Evolutionary conservation across 2,329 filamentous ascomycete species (phyloP).

Genomic region (Fusarium clavum): DNA sequence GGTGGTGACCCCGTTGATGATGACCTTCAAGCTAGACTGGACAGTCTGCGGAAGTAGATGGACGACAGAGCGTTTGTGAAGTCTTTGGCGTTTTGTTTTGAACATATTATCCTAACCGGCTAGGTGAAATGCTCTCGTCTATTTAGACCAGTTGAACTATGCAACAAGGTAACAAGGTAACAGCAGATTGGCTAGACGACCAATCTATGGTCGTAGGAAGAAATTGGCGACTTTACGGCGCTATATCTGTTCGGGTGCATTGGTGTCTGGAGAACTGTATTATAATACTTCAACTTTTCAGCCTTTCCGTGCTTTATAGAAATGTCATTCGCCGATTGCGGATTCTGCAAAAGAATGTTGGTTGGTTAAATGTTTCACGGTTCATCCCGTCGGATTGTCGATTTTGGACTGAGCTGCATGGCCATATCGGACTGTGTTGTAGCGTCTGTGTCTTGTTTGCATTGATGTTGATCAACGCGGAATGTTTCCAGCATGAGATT

Average conservation of each 20-base stretch:
- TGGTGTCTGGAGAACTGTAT: conserved; percentile 44
- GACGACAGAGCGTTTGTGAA: neutral
- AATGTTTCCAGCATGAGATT: neutral
- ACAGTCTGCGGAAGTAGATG: conserved; percentile 77
- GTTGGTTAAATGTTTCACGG: neutral
- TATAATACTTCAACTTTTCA: conserved; percentile 36
- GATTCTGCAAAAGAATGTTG: neutral
- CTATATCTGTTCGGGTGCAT: conserved; percentile 41
- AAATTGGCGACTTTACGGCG: conserved; percentile 18
- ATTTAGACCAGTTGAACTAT: neutral
- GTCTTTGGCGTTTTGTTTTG: neutral
- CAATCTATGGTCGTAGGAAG: neutral
- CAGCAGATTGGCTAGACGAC: neutral
- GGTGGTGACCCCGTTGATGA: conserved; percentile 80
- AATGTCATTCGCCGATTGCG: conserved; percentile 6
- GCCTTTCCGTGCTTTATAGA: conserved; percentile 35
- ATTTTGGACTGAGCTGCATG: neutral
- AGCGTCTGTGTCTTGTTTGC: neutral
- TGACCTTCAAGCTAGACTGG: conserved; percentile 91
- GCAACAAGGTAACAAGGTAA: neutral
- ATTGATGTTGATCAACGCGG: neutral
- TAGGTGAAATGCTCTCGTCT: neutral
- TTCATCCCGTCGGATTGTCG: neutral
- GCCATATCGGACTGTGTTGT: neutral
- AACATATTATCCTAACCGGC: neutral